A percentile compares a stretch with the other conserved stretches of the same genome.
Evolutionary conservation across 2,329 filamentous ascomycete species (phyloP).

Genomic region (Tympanopsis confertula): DNA sequence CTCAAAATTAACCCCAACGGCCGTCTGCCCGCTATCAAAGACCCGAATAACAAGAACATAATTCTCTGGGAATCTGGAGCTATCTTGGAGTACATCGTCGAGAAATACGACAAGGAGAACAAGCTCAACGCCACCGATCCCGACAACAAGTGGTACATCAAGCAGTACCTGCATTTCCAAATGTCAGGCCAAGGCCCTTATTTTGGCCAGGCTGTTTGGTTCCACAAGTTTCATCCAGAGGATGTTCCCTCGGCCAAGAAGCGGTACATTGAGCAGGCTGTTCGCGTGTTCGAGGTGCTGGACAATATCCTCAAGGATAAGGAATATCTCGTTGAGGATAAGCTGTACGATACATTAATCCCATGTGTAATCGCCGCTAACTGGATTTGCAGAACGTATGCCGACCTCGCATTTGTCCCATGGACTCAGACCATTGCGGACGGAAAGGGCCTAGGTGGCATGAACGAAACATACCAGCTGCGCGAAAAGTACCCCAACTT

Average conservation of each 20-base stretch:
- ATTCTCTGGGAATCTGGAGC: slow-evolving; percentile 33
- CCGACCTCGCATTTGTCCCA: slow-evolving; percentile 22
- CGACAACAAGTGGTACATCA: slow-evolving; percentile 18
- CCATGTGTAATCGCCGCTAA: no score
- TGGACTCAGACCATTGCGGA: slow-evolving; percentile 14
- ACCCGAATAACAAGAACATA: slow-evolving; percentile 29
- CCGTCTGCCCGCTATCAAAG: slow-evolving; percentile 24
- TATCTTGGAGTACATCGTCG: slow-evolving; percentile 29
- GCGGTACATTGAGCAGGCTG: slow-evolving; percentile 32
- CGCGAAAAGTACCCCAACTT: no score
- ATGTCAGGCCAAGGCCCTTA: slow-evolving; percentile 30
- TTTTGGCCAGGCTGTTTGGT: slow-evolving; percentile 27
- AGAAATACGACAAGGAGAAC: slow-evolving; percentile 23
- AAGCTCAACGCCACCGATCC: slow-evolving; percentile 16
- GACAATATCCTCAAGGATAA: slow-evolving; percentile 22
- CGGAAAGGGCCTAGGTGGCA: no score
- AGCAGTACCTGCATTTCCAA: slow-evolving; percentile 31
- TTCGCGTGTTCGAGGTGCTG: slow-evolving; percentile 30
- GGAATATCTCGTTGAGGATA: slow-evolving; percentile 27
- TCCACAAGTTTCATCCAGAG: slow-evolving; percentile 22
- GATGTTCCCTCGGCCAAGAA: slow-evolving; percentile 29
- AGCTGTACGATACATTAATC: slow-evolving; percentile 11
- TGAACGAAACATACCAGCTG: no score
- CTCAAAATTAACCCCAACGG: background rate
- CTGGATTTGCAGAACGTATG: no score